A percentile compares a stretch with the other conserved stretches of the same genome.
These are phyloP conservation scores for Trichosporon sp. DNA, from an alignment of 1,284 basidiomycete genomes.

Conservation along the genomic window DNA sequence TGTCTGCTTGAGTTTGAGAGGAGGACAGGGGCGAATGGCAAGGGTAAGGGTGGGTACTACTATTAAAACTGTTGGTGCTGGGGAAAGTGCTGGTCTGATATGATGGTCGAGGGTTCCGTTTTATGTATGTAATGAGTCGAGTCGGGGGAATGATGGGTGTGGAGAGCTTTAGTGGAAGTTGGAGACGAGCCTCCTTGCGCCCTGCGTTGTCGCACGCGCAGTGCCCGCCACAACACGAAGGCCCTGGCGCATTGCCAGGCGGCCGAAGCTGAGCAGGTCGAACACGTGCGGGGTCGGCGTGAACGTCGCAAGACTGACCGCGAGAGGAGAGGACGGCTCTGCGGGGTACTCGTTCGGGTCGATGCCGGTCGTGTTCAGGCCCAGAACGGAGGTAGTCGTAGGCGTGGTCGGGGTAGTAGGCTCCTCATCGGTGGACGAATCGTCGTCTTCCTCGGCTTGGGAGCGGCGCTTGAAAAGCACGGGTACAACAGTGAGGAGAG, in stretches of 20 bases:
- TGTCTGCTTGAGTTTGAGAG: background rate
- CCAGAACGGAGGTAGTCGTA: constrained; percentile 11
- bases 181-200: background rate
- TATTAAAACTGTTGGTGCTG: background rate
- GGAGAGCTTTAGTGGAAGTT: background rate
- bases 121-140: background rate
- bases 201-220: constrained; percentile 6
- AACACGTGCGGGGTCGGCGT: constrained; percentile 43
- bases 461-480: constrained; percentile 47
- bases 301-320: constrained; percentile 36
- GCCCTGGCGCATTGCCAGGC: constrained; percentile 33
- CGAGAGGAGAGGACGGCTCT: constrained; percentile 33
- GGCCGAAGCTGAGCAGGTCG: constrained; percentile 42
- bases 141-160: background rate
- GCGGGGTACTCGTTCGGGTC: constrained; percentile 11
- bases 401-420: constrained; percentile 12
- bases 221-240: constrained; percentile 22
- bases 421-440: constrained; percentile 10
- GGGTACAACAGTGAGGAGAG: constrained; percentile 46
- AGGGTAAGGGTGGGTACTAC: background rate
- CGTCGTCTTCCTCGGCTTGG: constrained; percentile 8
- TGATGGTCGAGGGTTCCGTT: background rate
- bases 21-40: background rate
- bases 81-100: background rate
- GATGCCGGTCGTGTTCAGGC: constrained; percentile 10